Percentiles rank a stretch among this genome's conserved stretches.
These are phyloP conservation scores for Fusarium succisae DNA, from an alignment of 2,329 filamentous ascomycete genomes.

Conservation along the genomic window DNA sequence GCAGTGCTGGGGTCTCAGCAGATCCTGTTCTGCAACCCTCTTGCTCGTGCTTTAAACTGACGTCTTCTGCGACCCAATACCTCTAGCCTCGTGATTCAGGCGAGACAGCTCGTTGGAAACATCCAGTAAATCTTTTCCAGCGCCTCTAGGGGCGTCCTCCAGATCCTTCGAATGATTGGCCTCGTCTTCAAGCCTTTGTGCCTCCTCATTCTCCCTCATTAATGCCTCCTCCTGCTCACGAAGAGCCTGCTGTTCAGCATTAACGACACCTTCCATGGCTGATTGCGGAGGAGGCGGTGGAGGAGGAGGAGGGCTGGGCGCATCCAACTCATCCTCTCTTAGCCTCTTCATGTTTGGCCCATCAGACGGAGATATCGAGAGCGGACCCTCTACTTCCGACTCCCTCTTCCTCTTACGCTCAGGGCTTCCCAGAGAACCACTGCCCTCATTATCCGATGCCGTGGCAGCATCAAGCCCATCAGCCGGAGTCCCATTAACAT, in stretches of 20 bases:
- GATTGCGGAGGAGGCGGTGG: slow-evolving; percentile 59
- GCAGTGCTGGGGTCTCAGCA: slow-evolving; percentile 32
- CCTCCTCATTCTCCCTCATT: slow-evolving; percentile 64
- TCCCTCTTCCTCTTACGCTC: slow-evolving; percentile 73
- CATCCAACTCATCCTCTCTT: slow-evolving; percentile 57
- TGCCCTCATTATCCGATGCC: slow-evolving; percentile 57
- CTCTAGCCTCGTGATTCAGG: slow-evolving; percentile 9
- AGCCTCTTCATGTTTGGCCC: slow-evolving; percentile 64
- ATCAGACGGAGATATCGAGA: slow-evolving; percentile 61
- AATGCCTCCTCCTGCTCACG: slow-evolving; percentile 62
- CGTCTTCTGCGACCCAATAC: slow-evolving; percentile 18
- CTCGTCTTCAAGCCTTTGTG: slow-evolving; percentile 61
- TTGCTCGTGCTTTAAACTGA: slow-evolving; percentile 20
- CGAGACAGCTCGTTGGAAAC: slow-evolving; percentile 23
- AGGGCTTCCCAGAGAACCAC: slow-evolving; percentile 56
- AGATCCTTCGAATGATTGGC: slow-evolving; percentile 46
- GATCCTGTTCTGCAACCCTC: slow-evolving; percentile 36
- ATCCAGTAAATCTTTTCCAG: slow-evolving; percentile 32
- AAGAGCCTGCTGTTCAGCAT: slow-evolving; percentile 56
- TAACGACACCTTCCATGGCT: slow-evolving; percentile 48
- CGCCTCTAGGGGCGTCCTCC: slow-evolving; percentile 38
- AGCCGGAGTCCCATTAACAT: slow-evolving; percentile 24
- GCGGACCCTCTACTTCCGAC: slow-evolving; percentile 50
- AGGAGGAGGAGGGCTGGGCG: slow-evolving; percentile 55
- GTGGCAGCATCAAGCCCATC: slow-evolving; percentile 49